Conservation (phyloP, 1,284 basidiomycete genomes). For the Xerocomus nothofagi region DNA sequence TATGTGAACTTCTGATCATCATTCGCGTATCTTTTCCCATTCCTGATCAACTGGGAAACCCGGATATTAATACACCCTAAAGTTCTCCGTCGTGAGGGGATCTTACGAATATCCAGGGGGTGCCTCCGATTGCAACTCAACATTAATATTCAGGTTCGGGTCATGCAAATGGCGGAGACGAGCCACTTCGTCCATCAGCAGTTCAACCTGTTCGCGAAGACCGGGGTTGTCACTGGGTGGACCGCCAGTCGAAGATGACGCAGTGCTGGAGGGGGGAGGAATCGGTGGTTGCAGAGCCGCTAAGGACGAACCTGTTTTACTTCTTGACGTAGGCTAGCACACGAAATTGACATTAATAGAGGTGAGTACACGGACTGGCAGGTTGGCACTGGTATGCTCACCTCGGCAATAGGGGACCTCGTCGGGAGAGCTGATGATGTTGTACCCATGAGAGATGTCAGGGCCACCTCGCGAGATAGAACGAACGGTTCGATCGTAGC, state of each 20-base stretch:
- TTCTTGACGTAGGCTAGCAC: background rate
- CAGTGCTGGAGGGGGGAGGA: background rate
- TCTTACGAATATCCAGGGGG: slow-evolving; percentile 8
- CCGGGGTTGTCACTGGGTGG: background rate
- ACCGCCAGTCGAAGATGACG: background rate
- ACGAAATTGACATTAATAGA: no score
- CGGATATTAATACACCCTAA: no score
- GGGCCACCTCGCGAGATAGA: background rate
- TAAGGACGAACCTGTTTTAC: background rate
- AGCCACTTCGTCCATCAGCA: slow-evolving; percentile 14
- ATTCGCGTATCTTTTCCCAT: no score
- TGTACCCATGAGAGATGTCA: no score
- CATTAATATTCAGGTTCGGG: background rate
- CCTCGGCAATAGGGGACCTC: background rate
- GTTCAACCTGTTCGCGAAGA: slow-evolving; percentile 6
- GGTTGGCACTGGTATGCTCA: background rate
- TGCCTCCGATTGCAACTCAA: background rate
- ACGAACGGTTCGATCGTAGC: background rate
- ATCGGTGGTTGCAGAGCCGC: background rate
- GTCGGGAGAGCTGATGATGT: background rate
- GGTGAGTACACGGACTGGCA: background rate
- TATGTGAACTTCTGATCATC: no score
- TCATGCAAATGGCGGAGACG: slow-evolving; percentile 5
- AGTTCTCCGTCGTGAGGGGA: no score
- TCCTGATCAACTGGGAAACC: no score